Conservation (phyloP, 73 alveolate species). For the Effrenium voratum region DNA sequence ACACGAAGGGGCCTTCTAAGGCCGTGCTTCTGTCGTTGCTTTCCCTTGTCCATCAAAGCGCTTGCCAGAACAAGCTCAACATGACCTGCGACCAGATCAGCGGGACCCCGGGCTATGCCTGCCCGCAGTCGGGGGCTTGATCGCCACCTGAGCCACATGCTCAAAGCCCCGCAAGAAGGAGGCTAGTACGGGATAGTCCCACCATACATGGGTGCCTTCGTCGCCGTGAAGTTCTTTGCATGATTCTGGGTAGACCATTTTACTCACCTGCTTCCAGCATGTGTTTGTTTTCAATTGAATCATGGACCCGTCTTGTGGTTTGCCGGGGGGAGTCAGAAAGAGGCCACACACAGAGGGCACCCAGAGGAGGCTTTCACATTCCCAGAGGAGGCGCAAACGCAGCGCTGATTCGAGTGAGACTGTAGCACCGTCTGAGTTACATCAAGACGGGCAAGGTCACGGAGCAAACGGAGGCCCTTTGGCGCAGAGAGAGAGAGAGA, state of each 20-base stretch:
- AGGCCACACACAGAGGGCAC: no score
- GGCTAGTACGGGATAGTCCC: not conserved
- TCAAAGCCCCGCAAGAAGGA: not conserved
- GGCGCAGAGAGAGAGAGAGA: no score
- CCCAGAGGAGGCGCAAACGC: not conserved
- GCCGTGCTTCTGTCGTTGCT: not conserved
- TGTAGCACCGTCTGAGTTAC: slow-evolving; percentile 28
- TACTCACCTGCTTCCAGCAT: no score
- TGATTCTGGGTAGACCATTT: no score
- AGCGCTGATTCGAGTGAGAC: no score
- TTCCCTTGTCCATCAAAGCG: not conserved
- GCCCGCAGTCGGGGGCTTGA: slow-evolving; percentile 49
- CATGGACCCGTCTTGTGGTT: no score
- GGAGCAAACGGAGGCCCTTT: slow-evolving; percentile 46
- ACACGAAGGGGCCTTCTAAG: not conserved
- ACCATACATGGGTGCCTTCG: not conserved
- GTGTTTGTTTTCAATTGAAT: no score
- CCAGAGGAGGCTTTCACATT: not conserved
- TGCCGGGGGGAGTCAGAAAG: no score
- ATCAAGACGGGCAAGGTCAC: slow-evolving; percentile 91
- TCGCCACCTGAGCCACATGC: not conserved
- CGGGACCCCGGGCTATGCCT: slow-evolving; percentile 90
- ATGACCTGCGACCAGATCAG: slow-evolving; percentile 91
- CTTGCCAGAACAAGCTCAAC: slow-evolving; percentile 70
- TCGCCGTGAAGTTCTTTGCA: no score